Evolutionary conservation across 2,329 filamentous ascomycete genomes (phyloP).

Genomic region (Apiospora aurea): DNA sequence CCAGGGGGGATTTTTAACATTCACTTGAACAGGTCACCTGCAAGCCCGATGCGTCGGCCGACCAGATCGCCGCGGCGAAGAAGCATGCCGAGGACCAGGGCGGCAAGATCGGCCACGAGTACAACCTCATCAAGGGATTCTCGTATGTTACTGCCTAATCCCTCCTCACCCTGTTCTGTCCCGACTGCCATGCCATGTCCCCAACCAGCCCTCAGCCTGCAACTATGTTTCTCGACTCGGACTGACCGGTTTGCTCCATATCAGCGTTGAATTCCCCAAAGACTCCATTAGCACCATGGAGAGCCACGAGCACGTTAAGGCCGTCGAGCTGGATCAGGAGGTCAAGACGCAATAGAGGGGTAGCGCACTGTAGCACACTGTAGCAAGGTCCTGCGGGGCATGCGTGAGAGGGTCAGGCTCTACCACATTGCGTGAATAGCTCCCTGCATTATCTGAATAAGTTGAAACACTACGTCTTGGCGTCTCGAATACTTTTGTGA

Average conservation of each 20-base stretch:
- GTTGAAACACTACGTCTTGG: neutral
- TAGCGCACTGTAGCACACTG: neutral
- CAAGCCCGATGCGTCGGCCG: slow-evolving; percentile 71
- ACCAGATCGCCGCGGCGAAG: slow-evolving; percentile 78
- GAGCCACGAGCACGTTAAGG: slow-evolving; percentile 73
- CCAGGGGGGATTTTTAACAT: neutral
- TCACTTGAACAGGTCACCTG: slow-evolving; percentile 71
- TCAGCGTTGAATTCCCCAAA: slow-evolving; percentile 75
- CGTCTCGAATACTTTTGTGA: neutral
- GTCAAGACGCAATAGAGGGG: slow-evolving; percentile 74
- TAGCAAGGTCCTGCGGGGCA: slow-evolving; percentile 23
- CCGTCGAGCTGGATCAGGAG: slow-evolving; percentile 75
- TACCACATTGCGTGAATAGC: slow-evolving; percentile 16
- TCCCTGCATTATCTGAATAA: neutral
- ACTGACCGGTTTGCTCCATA: neutral
- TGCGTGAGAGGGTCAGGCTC: slow-evolving; percentile 7
- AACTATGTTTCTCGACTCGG: neutral
- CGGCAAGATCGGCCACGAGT: slow-evolving; percentile 84
- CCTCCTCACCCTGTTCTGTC: neutral
- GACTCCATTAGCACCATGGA: slow-evolving; percentile 72
- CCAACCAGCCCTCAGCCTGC: neutral
- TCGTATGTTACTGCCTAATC: slow-evolving; percentile 67
- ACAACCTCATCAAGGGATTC: slow-evolving; percentile 89
- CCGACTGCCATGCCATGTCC: neutral
- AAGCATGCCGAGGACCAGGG: slow-evolving; percentile 76